Evolutionary conservation across 2,329 filamentous ascomycete genomes (phyloP).

Genomic region (Colletotrichum sp.): DNA sequence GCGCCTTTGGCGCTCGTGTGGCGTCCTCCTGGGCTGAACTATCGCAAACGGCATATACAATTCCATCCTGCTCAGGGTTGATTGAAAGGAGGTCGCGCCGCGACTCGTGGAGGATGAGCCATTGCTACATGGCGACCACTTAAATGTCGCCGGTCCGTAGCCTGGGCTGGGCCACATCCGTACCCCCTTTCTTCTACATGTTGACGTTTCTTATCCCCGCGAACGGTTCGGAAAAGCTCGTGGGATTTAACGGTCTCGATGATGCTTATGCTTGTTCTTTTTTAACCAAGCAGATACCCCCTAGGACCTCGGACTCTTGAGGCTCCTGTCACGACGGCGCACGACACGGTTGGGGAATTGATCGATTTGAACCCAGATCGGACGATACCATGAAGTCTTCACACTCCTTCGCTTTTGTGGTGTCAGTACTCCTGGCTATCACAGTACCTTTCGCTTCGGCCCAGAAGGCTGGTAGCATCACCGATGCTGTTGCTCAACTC

Average conservation of each 20-base stretch:
- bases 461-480: constrained; percentile 2
- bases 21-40: neutral
- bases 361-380: neutral
- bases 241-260: neutral
- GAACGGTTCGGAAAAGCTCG: neutral
- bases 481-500: constrained; percentile 22
- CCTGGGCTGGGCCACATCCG: neutral
- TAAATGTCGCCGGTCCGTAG: neutral
- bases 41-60: constrained; percentile 3
- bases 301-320: neutral
- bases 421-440: neutral
- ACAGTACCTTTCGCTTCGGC: neutral
- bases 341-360: neutral
- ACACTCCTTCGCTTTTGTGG: neutral
- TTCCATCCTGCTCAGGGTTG: neutral
- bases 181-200: neutral
- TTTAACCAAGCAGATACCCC: neutral
- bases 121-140: neutral
- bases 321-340: neutral
- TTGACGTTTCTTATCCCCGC: neutral
- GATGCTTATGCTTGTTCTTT: neutral
- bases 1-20: neutral
- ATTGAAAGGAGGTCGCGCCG: neutral
- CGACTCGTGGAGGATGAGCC: neutral
- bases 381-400: constrained; percentile 3